Percentiles rank a stretch among this genome's conserved stretches.
These are phyloP conservation scores for Venustampulla echinocandica DNA, from an alignment of 495 filamentous ascomycete genomes.

Conservation along the genomic window DNA sequence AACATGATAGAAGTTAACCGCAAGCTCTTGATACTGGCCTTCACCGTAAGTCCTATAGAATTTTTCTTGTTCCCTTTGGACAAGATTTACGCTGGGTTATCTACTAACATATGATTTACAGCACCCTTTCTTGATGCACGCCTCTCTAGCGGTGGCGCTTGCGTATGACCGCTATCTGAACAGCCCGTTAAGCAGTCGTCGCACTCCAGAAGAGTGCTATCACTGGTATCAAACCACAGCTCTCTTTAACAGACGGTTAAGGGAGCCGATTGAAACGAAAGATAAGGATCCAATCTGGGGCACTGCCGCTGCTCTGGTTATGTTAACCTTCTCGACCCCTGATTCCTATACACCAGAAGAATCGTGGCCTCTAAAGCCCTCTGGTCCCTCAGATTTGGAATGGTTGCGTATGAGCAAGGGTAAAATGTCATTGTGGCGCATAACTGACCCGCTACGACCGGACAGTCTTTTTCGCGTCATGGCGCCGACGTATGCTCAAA, in stretches of 20 bases:
- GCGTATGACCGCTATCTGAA: constrained; percentile 38
- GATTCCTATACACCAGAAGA: constrained; percentile 32
- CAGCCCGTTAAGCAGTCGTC: constrained; percentile 10
- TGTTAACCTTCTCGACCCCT: constrained; percentile 32
- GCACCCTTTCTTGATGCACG: constrained; percentile 42
- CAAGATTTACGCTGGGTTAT: not conserved
- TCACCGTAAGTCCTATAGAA: constrained; percentile 25
- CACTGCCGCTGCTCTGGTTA: constrained; percentile 32
- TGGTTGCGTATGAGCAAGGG: constrained; percentile 36
- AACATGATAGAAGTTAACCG: constrained; percentile 32
- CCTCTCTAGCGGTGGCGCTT: constrained; percentile 33
- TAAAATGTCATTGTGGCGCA: constrained; percentile 36
- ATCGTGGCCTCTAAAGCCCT: constrained; percentile 35
- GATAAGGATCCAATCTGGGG: constrained; percentile 40
- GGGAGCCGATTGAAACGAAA: constrained; percentile 26
- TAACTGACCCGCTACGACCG: constrained; percentile 31
- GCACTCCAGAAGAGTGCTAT: constrained; percentile 32
- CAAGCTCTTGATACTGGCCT: constrained; percentile 31
- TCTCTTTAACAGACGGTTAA: constrained; percentile 31
- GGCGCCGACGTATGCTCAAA: constrained; percentile 26
- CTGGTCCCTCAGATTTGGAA: constrained; percentile 29
- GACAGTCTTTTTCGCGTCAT: constrained; percentile 36
- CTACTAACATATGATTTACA: constrained; percentile 24
- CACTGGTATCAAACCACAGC: constrained; percentile 35
- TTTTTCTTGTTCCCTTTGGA: not conserved